These are phyloP conservation scores for Globisporangium solare DNA, from an alignment of 352 stramenopile genomes.

Conservation along the genomic window DNA sequence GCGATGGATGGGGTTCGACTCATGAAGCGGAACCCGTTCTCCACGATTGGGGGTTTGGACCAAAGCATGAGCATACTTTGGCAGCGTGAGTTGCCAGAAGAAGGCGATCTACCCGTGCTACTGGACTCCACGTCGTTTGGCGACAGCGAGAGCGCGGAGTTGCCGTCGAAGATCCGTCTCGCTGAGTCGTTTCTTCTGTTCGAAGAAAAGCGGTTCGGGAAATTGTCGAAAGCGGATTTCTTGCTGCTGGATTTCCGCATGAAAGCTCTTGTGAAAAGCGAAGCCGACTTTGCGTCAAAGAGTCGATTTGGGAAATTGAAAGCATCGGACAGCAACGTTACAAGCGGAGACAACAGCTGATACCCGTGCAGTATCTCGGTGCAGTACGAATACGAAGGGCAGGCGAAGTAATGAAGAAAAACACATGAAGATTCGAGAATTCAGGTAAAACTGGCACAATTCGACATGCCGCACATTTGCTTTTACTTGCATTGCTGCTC, in stretches of 20 bases:
- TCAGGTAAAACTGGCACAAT: neutral
- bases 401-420: no score
- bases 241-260: constrained; percentile 34
- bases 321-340: neutral
- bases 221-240: constrained; percentile 26
- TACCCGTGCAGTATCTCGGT: no score
- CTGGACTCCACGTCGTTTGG: constrained; percentile 50
- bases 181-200: constrained; percentile 56
- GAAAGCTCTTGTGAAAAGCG: constrained; percentile 48
- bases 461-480: no score
- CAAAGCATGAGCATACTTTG: constrained; percentile 52
- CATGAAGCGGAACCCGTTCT: constrained; percentile 61
- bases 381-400: no score
- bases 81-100: constrained; percentile 46
- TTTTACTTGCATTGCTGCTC: constrained; percentile 37
- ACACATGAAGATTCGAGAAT: neutral
- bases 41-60: constrained; percentile 63
- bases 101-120: constrained; percentile 49
- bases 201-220: constrained; percentile 46
- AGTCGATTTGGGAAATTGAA: constrained; percentile 30
- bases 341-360: neutral
- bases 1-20: constrained; percentile 60
- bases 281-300: constrained; percentile 57
- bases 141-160: constrained; percentile 26
- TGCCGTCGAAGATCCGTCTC: constrained; percentile 43